Base-by-base conservation (phyloP, 805 yeast species). In the Brettanomyces nanus region DNA sequence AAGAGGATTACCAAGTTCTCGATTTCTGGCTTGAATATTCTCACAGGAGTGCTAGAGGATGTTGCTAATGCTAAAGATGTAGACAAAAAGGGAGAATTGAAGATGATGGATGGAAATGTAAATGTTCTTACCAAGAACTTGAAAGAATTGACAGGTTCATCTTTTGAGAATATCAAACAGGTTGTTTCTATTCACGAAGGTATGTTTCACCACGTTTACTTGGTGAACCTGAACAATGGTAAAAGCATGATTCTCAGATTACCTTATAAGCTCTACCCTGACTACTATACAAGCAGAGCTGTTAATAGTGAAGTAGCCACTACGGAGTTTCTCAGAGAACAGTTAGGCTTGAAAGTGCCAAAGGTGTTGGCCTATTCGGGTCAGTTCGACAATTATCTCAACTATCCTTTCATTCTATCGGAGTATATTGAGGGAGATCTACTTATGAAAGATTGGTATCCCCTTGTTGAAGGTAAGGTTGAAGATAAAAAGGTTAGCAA, bases 291-390 rank as follows among this genome's bases (percentile, higher is more conserved):
- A 40, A 69, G 75, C 33, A 69, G 80, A 43, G 79, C 85, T 48
- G 68, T 90, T 52, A 78, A 82, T 56, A 77, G 87, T 56, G 98
- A 90, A 60, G 96, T 80, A 38, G 98, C 98, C 17, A 90, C 97
- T 1, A 66, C 85, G 68, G 97, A 90, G 60, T 92, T 84, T 58
- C 68, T 80, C 39, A 58, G 67, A 26, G 59, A 72, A 45, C 85
- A 85, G 54, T 61, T 84, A 38, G 77, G 76, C 1, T 58, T 82
- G 35, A 69, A 72, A 19, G 84, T 84, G 31, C 97, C 97, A 30
- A 76, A 73, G 49, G 83, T 85, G 10, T 63, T 76, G 39, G 72
- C 81, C 2, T 83, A 77, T 52, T 85, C 86, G 41, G 66, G 74
- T 21, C 70, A 73, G 32, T 60, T 66, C 18, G 59, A 72, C 33